A percentile compares a stretch with the other conserved stretches of the same genome.
Evolutionary conservation across 108 stramenopile genomes (phyloP).

Genomic region (Fragilariopsis cylindrus): DNA sequence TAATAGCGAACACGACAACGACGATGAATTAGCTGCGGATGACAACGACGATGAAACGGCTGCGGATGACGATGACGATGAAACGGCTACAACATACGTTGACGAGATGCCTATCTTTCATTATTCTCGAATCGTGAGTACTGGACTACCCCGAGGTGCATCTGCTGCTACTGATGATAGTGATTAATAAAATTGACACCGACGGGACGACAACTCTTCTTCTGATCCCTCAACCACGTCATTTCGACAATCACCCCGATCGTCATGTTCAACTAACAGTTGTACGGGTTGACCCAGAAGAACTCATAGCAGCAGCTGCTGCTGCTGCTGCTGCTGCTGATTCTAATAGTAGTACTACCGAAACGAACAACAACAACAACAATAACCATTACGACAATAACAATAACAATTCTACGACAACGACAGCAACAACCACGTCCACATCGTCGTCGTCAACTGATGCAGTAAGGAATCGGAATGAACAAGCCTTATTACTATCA

Average conservation of each 20-base stretch:
- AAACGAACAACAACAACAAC: not conserved
- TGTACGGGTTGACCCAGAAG: conserved; percentile 10
- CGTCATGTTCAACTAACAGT: conserved; percentile 20
- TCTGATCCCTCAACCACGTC: not conserved
- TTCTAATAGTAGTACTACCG: not conserved
- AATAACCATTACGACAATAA: not conserved
- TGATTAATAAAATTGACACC: not conserved
- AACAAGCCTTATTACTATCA: conserved; percentile 11
- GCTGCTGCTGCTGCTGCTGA: not conserved
- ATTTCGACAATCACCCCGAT: not conserved
- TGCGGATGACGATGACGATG: conserved; percentile 1
- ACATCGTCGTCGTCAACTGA: conserved; percentile 1
- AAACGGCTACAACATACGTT: conserved; percentile 6
- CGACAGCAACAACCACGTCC: not conserved
- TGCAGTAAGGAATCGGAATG: not conserved
- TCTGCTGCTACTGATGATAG: not conserved
- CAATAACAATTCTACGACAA: not conserved
- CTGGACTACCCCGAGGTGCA: not conserved
- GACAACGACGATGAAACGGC: too few relatives aligned
- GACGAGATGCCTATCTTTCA: conserved; percentile 16
- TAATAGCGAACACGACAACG: too few relatives aligned
- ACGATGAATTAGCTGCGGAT: too few relatives aligned
- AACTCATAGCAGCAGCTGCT: not conserved
- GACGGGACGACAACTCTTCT: not conserved
- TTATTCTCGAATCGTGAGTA: conserved; percentile 10